These are phyloP conservation scores for Mucor irregularis DNA, from an alignment of 371 early-diverging fungal genomes.

Conservation along the genomic window DNA sequence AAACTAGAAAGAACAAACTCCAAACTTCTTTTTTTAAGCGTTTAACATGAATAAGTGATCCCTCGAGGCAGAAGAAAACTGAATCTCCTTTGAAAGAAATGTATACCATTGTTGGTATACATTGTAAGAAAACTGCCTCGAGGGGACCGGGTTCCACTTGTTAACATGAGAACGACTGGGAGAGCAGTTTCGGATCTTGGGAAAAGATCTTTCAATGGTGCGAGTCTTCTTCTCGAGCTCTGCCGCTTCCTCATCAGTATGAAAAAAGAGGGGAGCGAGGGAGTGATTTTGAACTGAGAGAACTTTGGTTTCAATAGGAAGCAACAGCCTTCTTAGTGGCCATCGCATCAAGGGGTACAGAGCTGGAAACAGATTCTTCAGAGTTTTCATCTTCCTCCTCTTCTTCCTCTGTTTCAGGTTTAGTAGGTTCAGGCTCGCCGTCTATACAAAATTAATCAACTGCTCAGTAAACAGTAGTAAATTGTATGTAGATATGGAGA, in stretches of 20 bases:
- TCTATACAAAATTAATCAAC: neutral
- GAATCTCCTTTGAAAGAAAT: neutral
- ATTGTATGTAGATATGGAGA: too few relatives aligned
- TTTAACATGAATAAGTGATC: neutral
- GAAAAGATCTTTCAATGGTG: neutral
- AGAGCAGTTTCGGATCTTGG: neutral
- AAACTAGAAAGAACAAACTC: neutral
- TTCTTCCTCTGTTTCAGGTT: slow-evolving; percentile 2
- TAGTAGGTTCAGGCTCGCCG: slow-evolving; percentile 10
- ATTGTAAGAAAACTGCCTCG: slow-evolving; percentile 3
- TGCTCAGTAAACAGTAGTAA: too few relatives aligned
- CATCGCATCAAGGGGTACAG: neutral
- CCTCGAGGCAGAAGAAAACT: slow-evolving; percentile 10
- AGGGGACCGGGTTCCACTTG: slow-evolving; percentile 7
- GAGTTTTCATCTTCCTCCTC: neutral
- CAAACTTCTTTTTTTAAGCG: neutral
- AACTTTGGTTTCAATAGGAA: slow-evolving; percentile 12
- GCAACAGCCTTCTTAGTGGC: slow-evolving; percentile 6
- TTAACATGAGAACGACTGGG: neutral
- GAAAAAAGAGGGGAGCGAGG: neutral
- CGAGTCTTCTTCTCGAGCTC: neutral
- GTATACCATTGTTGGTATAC: neutral
- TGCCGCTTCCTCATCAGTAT: neutral
- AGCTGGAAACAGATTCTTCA: neutral
- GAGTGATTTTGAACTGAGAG: neutral